Evolutionary conservation across 2,329 filamentous ascomycete genomes (phyloP).

Genomic region (Diplodia intermedia): DNA sequence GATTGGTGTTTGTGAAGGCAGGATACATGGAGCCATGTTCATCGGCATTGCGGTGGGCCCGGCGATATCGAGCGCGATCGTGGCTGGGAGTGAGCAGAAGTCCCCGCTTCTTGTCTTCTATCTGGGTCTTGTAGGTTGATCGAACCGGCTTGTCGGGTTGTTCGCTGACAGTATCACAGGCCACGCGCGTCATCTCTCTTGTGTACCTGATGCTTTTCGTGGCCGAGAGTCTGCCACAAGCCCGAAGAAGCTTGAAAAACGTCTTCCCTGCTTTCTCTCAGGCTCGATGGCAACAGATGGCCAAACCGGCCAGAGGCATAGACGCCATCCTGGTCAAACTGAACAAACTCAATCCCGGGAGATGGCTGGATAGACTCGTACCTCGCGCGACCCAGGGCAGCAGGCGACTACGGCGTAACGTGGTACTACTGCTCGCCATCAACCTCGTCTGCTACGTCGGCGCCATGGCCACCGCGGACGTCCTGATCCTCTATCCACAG

Average conservation of each 20-base stretch:
- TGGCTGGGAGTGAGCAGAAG: constrained; percentile 16
- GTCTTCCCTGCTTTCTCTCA: background rate
- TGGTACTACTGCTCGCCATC: constrained; percentile 32
- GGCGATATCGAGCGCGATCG: constrained; percentile 29
- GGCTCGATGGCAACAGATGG: constrained; percentile 9
- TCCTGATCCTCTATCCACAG: constrained; percentile 35
- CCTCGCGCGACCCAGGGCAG: constrained; percentile 12
- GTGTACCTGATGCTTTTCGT: constrained; percentile 33
- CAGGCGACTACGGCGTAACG: constrained; percentile 30
- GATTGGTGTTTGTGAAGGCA: background rate
- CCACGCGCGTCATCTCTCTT: constrained; percentile 32
- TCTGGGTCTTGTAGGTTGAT: constrained; percentile 29
- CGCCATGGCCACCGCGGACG: constrained; percentile 29
- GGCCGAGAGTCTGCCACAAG: constrained; percentile 28
- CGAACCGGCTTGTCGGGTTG: background rate
- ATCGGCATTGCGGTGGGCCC: constrained; percentile 35
- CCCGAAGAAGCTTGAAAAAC: background rate
- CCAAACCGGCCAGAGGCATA: background rate
- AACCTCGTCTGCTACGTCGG: constrained; percentile 34
- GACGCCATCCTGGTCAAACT: constrained; percentile 4
- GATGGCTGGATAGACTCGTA: constrained; percentile 31
- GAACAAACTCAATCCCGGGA: constrained; percentile 27
- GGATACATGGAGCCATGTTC: constrained; percentile 35
- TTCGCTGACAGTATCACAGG: constrained; percentile 11
- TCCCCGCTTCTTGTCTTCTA: constrained; percentile 35